Base-by-base conservation (phyloP, 768 basidiomycete species). In the Pisolithus albus region DNA sequence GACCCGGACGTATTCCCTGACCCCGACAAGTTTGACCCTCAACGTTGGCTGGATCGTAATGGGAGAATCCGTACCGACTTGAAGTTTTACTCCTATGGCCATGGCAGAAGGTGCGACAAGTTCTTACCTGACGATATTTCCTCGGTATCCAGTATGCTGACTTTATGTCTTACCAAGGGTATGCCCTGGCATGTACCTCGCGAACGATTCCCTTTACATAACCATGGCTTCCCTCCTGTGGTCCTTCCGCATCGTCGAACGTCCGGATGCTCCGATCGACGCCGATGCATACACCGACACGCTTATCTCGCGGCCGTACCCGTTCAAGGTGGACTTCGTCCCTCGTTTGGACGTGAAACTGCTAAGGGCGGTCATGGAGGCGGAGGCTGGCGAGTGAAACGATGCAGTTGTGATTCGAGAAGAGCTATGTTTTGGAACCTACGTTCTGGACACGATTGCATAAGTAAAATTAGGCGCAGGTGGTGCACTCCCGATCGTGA, bases 201-300 rank as follows among this genome's bases (percentile, higher is more conserved):
- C 59, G 4, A 47, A 70, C 19, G 57, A 63, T 1, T 84, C 83
- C 1, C 67, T 84, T 0, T 83, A 80, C 59, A 69, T 86, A 41
- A 84, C 79, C 58, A 76, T 81, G 0, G 80, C 82, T 0, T 66
- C 81, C 16, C 64, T 81, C 9, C 71, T 82, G 7, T 85, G 82
- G 81, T 77, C 82, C 0, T 85, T 86, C 69, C 72, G 62, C 1
- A 70, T 86, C 36, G 64, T 65, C 8, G 58, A 75, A 26, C 76
- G 81, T 54, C 73, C 77, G 0, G 57, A 64, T 1, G 63, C 69
- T 6, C 80, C 80, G 0, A 83, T 86, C 51, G 77, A 86, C 60
- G 71, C 74, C 2, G 63, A 76, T 28, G 80, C 73, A 0, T 82
- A 84, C 61, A 78, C 75, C 2, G 77, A 82, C 56, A 74, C 70